Base-by-base conservation (phyloP, 352 stramenopile genomes). In the Pythium diclinum region DNA sequence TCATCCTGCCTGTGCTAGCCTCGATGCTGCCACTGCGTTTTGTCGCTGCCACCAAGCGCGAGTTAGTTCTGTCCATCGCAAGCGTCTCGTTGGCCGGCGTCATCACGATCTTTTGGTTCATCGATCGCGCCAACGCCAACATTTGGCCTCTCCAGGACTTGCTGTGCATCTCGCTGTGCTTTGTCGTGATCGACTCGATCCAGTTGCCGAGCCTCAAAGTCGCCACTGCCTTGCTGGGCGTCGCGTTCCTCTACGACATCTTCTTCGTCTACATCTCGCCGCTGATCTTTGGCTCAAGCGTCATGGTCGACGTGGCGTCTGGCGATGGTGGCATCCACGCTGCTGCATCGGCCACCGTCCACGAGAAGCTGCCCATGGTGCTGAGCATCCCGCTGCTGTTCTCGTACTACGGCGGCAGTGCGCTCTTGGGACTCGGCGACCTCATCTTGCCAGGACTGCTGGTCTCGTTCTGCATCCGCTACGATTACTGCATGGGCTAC, bases 201-300 rank as follows among this genome's bases (percentile, higher is more conserved):
- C 89, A 93, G 47, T 42, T 88, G 6, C 76, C 76, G 14, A 85
- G 73, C 42, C 82, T 98, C 23, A 75, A 81, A 49, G 90, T 97
- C 7, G 91, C 86, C 11, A 79, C 81, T 1, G 77, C 85, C n/a
- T 67, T 98, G 17, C 75, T 98, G 32, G 78, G 77, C 23, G 80
- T 91, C 16, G 91, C 92, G 1, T 97, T 97, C 69, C 76, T 94
- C 53, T 98, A 98, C 72, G 92, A 98, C 70, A 91, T 98, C 30
- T 98, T 97, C 70, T 97, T 97, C 74, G 91, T 97, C 32, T 97
- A 97, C 76, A 60, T 98, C 7, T 96, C 89, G 0, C 92, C 92
- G 1, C 68, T 86, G 7, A 61, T 96, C 3, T 94, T 95, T 53
- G 76, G 78, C 14, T 83, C 83, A 19, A 92, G 78, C 33, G 85